phyloP scores from a whole-genome alignment of 306 rosid genomes.

The Castanea sativa region DNA sequence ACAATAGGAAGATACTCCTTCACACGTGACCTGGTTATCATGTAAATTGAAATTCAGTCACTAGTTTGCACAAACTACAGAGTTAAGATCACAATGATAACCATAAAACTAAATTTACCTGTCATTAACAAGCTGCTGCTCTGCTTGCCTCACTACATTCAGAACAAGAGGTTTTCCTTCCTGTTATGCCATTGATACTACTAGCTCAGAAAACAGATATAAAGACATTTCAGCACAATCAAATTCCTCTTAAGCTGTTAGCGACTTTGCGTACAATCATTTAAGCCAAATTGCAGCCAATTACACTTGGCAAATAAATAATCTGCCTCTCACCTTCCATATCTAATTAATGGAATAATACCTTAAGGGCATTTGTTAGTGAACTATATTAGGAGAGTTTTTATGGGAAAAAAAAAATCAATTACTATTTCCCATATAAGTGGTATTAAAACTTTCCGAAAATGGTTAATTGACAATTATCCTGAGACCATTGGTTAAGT shows the following conservation, averaged over 20 bases:
- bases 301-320: background rate
- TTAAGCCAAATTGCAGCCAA: background rate
- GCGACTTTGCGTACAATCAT: background rate
- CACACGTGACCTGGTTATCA: conserved; percentile 61
- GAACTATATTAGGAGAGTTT: too few species aligned
- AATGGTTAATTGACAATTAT: too few species aligned
- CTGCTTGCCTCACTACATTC: conserved; percentile 81
- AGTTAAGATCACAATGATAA: conserved; percentile 11
- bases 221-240: background rate
- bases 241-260: background rate
- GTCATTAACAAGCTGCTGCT: conserved; percentile 71
- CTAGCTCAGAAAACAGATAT: background rate
- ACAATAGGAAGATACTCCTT: conserved; percentile 91
- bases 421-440: too few species aligned
- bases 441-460: too few species aligned
- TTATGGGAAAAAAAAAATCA: too few species aligned
- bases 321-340: background rate
- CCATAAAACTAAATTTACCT: conserved; percentile 34
- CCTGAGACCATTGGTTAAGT: too few species aligned
- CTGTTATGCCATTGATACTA: conserved; percentile 41
- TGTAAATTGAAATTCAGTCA: conserved; percentile 9
- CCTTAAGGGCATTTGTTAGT: too few species aligned
- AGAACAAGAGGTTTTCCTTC: conserved; percentile 97
- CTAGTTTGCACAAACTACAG: background rate
- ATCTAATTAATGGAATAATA: background rate